Conservation (phyloP, 768 basidiomycete species). For the Coprinopsis sp. region DNA sequence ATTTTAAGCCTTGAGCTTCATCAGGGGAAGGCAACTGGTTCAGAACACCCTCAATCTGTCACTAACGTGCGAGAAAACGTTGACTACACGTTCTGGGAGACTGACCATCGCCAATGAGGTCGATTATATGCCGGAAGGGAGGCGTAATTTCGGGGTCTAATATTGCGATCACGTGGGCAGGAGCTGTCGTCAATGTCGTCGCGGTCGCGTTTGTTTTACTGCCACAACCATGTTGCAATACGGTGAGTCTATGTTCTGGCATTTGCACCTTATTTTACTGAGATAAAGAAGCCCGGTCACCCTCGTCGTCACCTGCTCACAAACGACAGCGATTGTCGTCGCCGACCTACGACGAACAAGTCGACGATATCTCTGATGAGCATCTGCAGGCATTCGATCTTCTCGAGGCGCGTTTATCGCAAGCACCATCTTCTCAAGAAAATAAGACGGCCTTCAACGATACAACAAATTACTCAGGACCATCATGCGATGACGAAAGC, state of each 20-base stretch:
- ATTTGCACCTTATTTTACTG: not conserved
- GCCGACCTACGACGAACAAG: slow-evolving; percentile 56
- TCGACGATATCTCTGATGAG: slow-evolving; percentile 48
- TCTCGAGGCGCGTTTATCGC: slow-evolving; percentile 36
- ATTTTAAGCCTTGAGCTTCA: no score
- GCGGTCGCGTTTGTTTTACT: slow-evolving; percentile 6
- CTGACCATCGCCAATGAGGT: no score
- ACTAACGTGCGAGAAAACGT: no score
- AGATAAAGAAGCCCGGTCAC: slow-evolving; percentile 19
- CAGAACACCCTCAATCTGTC: no score
- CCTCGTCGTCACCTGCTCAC: slow-evolving; percentile 39
- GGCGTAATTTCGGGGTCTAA: not conserved
- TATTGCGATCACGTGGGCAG: slow-evolving; percentile 6
- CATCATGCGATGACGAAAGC: slow-evolving; percentile 33
- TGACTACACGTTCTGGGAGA: no score
- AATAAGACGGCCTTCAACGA: slow-evolving; percentile 6
- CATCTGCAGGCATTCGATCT: slow-evolving; percentile 53
- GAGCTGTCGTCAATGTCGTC: not conserved
- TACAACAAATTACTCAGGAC: not conserved
- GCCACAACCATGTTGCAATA: slow-evolving; percentile 1
- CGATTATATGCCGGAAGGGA: no score
- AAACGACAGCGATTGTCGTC: slow-evolving; percentile 65
- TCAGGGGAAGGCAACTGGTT: no score
- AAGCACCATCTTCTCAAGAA: slow-evolving; percentile 28
- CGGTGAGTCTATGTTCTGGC: not conserved